A percentile compares a stretch with the other conserved stretches of the same genome.
Conservation (phyloP, 139 green algal species). For the Zygnema cylindricum region DNA sequence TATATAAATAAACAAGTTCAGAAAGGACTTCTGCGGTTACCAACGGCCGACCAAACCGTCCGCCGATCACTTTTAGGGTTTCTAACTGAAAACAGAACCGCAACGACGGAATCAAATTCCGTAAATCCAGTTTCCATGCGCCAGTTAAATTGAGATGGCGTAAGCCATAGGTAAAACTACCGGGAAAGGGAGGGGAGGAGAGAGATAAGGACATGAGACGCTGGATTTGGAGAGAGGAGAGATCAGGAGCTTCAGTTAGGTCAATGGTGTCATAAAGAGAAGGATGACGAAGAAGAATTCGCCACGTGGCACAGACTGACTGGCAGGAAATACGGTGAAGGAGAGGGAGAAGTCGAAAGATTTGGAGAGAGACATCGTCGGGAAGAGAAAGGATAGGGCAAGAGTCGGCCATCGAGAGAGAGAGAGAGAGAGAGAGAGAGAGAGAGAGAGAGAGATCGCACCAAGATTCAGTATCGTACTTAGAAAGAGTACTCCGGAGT, state of each 20-base stretch:
- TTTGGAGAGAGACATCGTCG: background rate
- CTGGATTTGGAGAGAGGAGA: background rate
- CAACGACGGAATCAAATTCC: background rate
- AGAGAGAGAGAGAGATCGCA: background rate
- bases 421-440: background rate
- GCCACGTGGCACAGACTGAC: conserved; percentile 15
- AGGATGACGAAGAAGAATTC: background rate
- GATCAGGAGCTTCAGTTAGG: background rate
- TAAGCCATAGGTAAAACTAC: background rate
- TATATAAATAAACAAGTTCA: background rate
- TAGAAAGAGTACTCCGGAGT: no score
- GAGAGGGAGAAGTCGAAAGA: background rate
- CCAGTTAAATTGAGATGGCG: background rate
- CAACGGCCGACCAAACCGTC: background rate
- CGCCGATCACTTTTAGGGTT: background rate
- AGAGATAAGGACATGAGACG: background rate
- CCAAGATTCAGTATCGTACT: no score
- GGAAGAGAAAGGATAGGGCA: background rate
- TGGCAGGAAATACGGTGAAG: background rate
- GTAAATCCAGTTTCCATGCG: background rate
- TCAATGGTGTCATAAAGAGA: background rate
- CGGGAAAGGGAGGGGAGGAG: background rate
- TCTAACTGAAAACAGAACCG: background rate
- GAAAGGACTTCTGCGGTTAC: background rate
- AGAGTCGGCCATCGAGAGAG: no score